phyloP scores from a whole-genome alignment of 805 yeast genomes.

The Komagataella populi region DNA sequence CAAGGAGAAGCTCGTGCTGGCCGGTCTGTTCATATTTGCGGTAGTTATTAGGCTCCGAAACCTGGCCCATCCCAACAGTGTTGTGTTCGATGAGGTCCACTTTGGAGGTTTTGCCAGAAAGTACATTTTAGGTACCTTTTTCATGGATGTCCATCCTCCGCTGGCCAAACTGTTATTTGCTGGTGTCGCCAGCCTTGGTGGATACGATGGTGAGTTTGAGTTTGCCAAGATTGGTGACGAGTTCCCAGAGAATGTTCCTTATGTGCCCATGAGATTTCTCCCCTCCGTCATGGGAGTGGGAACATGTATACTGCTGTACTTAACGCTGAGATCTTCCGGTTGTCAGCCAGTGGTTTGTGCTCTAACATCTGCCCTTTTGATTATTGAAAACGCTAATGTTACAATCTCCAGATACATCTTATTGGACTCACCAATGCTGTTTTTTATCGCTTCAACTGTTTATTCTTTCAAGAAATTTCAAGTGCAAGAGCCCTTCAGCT shows the following conservation, averaged over 20 bases:
- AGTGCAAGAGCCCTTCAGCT: constrained; percentile 23
- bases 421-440: constrained; percentile 29
- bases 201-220: constrained; percentile 57
- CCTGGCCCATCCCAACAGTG: constrained; percentile 60
- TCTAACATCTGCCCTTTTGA: constrained; percentile 34
- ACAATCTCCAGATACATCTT: constrained; percentile 45
- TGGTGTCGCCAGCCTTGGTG: constrained; percentile 51
- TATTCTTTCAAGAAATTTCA: constrained; percentile 38
- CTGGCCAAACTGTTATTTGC: constrained; percentile 67
- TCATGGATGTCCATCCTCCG: constrained; percentile 75
- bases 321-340: constrained; percentile 61
- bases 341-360: constrained; percentile 56
- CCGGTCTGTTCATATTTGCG: constrained; percentile 35
- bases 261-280: constrained; percentile 53
- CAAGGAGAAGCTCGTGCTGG: constrained; percentile 27
- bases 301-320: constrained; percentile 50
- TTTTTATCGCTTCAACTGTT: constrained; percentile 31
- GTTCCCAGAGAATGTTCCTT: constrained; percentile 49
- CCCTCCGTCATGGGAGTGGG: constrained; percentile 58
- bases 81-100: constrained; percentile 88
- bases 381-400: constrained; percentile 55
- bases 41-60: constrained; percentile 43
- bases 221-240: constrained; percentile 54
- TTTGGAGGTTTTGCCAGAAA: constrained; percentile 94
- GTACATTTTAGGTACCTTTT: constrained; percentile 52